Percentiles rank a stretch among this genome's conserved stretches.
phyloP scores from a whole-genome alignment of 345 rosid species.

The Camelina sativa region DNA sequence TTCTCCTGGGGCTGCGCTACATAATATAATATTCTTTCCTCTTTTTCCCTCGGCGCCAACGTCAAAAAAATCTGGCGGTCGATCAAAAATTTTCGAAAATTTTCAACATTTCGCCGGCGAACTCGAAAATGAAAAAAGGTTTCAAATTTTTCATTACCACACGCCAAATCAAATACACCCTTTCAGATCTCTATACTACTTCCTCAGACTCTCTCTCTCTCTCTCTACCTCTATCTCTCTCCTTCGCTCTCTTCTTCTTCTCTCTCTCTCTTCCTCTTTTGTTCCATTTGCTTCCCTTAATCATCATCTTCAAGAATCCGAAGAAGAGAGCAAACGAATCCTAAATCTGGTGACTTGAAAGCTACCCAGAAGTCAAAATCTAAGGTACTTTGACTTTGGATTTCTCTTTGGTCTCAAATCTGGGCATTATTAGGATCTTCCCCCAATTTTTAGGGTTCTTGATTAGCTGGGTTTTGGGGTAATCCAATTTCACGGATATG shows the following conservation, averaged over 20 bases:
- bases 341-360: neutral
- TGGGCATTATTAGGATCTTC: no score
- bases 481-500: conserved; percentile 49
- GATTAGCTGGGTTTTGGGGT: neutral
- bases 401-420: no score
- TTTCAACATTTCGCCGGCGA: no score
- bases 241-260: neutral
- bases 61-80: no score
- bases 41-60: no score
- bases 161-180: neutral
- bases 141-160: neutral
- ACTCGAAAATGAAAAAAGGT: no score
- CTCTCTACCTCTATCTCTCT: neutral
- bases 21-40: no score
- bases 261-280: neutral
- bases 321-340: conserved; percentile 11
- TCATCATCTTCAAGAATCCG: neutral
- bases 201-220: neutral
- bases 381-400: conserved; percentile 25
- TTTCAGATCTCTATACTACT: conserved; percentile 31
- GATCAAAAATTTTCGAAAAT: no score
- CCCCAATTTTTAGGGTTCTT: no score
- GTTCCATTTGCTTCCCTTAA: conserved; percentile 7
- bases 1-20: no score
- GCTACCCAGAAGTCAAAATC: neutral